Conservation (phyloP, 768 basidiomycete species). For the Trametes sanguinea region DNA sequence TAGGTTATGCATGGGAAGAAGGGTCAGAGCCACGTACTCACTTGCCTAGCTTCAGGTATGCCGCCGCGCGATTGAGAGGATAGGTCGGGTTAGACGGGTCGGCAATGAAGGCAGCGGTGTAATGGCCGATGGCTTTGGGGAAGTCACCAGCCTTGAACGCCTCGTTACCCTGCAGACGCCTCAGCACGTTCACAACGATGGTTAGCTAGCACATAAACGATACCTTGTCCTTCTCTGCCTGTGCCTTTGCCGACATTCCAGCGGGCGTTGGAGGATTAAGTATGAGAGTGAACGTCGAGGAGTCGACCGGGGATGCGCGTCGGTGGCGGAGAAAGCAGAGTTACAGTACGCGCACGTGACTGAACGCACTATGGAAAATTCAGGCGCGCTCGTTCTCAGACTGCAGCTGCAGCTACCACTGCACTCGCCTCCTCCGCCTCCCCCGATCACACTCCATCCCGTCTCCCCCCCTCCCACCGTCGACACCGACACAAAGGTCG, state of each 20-base stretch:
- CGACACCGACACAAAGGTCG: no score
- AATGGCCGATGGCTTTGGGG: slow-evolving; percentile 80
- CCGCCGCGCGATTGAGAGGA: slow-evolving; percentile 85
- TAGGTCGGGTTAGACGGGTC: slow-evolving; percentile 75
- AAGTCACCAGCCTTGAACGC: slow-evolving; percentile 85
- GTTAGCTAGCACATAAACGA: neutral
- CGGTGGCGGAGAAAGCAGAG: neutral
- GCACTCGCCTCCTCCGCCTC: no score
- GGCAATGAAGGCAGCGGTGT: slow-evolving; percentile 76
- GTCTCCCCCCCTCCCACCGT: neutral
- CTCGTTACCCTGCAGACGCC: slow-evolving; percentile 66
- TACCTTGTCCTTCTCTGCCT: slow-evolving; percentile 26
- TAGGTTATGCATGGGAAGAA: neutral
- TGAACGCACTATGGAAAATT: neutral
- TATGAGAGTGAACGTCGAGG: no score
- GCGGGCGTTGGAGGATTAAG: no score
- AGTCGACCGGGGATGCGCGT: no score
- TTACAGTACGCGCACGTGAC: slow-evolving; percentile 7
- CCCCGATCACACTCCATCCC: no score
- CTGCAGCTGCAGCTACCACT: no score
- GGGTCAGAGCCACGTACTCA: slow-evolving; percentile 47
- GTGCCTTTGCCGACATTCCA: slow-evolving; percentile 15
- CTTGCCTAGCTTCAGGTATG: slow-evolving; percentile 95
- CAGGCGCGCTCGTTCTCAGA: neutral
- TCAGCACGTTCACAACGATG: no score